Evolutionary conservation across 2,329 filamentous ascomycete species (phyloP).

Genomic region (Fusarium ambrosium): DNA sequence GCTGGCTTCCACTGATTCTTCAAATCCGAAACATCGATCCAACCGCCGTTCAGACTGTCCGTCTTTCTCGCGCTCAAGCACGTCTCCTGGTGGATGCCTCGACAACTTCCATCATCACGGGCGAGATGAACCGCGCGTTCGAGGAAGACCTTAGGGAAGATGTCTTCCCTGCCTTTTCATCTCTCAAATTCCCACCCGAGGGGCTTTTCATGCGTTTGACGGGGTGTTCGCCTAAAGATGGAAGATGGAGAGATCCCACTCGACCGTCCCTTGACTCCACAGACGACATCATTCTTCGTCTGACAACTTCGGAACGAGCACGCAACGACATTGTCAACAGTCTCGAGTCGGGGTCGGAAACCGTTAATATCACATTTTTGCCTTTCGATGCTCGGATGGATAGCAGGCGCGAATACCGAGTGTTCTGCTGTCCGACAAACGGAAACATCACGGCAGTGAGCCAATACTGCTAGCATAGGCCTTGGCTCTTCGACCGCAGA

Average conservation of each 20-base stretch:
- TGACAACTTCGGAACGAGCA: slow-evolving; percentile 56
- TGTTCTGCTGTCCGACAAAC: slow-evolving; percentile 56
- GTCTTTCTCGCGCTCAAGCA: slow-evolving; percentile 47
- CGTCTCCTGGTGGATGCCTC: slow-evolving; percentile 49
- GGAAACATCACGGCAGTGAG: slow-evolving; percentile 54
- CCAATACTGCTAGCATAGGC: slow-evolving; percentile 58
- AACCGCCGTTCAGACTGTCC: slow-evolving; percentile 47
- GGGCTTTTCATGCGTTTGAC: slow-evolving; percentile 60
- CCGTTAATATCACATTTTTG: slow-evolving; percentile 55
- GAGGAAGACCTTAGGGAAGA: slow-evolving; percentile 40
- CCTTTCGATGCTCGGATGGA: slow-evolving; percentile 58
- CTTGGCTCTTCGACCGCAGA: slow-evolving; percentile 47
- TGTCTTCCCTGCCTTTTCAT: slow-evolving; percentile 44
- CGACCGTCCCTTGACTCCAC: slow-evolving; percentile 46
- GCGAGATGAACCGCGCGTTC: slow-evolving; percentile 13
- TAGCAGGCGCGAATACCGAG: slow-evolving; percentile 56
- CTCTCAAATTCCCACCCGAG: slow-evolving; percentile 48
- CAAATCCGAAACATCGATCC: slow-evolving; percentile 48
- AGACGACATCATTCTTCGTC: slow-evolving; percentile 52
- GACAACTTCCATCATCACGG: slow-evolving; percentile 45
- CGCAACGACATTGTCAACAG: slow-evolving; percentile 51
- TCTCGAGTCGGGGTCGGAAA: slow-evolving; percentile 27
- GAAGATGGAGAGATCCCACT: slow-evolving; percentile 39
- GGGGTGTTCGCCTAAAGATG: slow-evolving; percentile 60
- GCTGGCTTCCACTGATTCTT: slow-evolving; percentile 58